Evolutionary conservation across 306 rosid species (phyloP).

Genomic region (Medicago truncatula): DNA sequence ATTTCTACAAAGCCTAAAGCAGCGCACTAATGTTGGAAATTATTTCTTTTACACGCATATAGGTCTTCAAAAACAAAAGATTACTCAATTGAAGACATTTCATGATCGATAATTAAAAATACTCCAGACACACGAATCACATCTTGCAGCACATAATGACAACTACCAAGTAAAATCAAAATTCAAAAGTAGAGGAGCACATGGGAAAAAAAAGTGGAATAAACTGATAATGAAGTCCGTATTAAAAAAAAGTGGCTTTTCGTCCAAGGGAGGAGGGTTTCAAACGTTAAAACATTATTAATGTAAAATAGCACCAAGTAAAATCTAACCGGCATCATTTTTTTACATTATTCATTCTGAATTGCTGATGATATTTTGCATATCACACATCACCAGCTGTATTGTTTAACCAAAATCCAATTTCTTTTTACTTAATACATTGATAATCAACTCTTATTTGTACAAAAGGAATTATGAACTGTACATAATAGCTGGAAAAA

Average conservation of each 20-base stretch:
- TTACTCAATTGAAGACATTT: neutral
- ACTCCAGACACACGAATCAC: neutral
- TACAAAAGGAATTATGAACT: neutral
- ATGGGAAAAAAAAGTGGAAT: neutral
- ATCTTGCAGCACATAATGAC: neutral
- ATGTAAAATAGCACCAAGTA: neutral
- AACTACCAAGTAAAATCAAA: neutral
- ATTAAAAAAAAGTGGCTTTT: neutral
- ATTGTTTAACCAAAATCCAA: too few relatives aligned
- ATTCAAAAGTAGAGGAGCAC: neutral
- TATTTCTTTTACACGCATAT: neutral
- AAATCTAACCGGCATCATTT: neutral
- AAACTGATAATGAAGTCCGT: neutral
- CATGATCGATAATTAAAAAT: neutral
- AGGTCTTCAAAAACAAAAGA: conserved; percentile 1
- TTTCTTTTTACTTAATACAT: neutral
- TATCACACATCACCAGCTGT: too few relatives aligned
- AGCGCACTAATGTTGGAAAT: neutral
- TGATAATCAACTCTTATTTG: neutral
- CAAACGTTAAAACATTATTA: neutral
- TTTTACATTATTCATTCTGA: too few relatives aligned
- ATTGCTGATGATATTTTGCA: too few relatives aligned
- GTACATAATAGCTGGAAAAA: too few relatives aligned
- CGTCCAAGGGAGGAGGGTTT: neutral
- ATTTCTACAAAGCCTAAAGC: neutral